Evolutionary conservation across 208 protist species (phyloP).

Genomic region (Baffinella frigidus): DNA sequence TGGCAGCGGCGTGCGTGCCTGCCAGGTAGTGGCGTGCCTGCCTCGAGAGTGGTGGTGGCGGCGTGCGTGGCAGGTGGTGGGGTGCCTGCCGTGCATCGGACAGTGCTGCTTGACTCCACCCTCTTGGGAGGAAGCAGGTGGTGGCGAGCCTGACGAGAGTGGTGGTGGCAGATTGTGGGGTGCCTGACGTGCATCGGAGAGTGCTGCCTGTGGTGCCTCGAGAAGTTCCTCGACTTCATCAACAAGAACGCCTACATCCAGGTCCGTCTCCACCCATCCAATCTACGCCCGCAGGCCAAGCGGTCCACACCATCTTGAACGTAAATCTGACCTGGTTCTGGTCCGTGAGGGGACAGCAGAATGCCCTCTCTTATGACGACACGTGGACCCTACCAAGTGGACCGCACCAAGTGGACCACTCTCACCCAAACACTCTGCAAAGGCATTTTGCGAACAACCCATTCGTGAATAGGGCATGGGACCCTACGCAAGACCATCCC

Average conservation of each 20-base stretch:
- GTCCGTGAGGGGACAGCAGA: neutral
- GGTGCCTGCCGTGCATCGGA: slow-evolving; percentile 19
- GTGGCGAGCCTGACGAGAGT: too few species aligned
- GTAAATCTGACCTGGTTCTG: neutral
- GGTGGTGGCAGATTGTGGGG: neutral
- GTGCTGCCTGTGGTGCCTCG: slow-evolving; percentile 74
- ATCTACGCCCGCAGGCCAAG: slow-evolving; percentile 79
- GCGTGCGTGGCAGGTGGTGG: neutral
- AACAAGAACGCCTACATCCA: slow-evolving; percentile 86
- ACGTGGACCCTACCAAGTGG: too few species aligned
- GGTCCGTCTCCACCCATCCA: too few species aligned
- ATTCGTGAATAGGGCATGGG: too few species aligned
- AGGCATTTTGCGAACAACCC: too few species aligned
- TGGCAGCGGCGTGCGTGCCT: too few species aligned
- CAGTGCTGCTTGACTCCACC: slow-evolving; percentile 62
- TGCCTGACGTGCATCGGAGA: slow-evolving; percentile 33
- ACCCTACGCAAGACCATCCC: too few species aligned
- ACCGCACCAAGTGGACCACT: too few species aligned
- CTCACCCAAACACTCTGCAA: too few species aligned
- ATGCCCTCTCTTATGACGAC: too few species aligned
- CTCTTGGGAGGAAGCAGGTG: too few species aligned
- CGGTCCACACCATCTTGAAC: neutral
- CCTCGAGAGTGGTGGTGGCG: neutral
- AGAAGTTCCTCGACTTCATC: slow-evolving; percentile 82
- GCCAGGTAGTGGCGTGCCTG: too few species aligned